Conservation (phyloP, 306 rosid genomes). For the Trichosanthes truncata region DNA sequence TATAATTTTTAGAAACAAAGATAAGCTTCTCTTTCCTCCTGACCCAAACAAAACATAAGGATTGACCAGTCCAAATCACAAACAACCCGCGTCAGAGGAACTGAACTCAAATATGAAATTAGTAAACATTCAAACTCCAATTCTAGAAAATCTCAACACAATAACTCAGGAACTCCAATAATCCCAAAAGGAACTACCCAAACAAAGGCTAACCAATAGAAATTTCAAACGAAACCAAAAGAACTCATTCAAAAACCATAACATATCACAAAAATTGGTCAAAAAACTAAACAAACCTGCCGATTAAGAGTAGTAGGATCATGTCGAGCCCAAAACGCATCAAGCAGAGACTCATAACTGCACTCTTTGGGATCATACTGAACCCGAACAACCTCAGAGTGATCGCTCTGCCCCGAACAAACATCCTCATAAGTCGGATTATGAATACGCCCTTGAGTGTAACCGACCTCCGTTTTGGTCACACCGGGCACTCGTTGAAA, state of each 20-base stretch:
- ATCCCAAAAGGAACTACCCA: neutral
- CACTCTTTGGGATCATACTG: slow-evolving; percentile 72
- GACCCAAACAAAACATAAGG: neutral
- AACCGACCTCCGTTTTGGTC: slow-evolving; percentile 81
- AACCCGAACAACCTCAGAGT: slow-evolving; percentile 76
- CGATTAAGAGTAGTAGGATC: slow-evolving; percentile 91
- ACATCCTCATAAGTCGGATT: slow-evolving; percentile 75
- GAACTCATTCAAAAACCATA: neutral
- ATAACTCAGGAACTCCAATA: neutral
- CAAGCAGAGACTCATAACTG: slow-evolving; percentile 58
- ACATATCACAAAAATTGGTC: neutral
- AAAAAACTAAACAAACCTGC: slow-evolving; percentile 34
- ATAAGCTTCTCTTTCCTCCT: neutral
- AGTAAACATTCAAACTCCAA: neutral
- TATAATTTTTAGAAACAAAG: neutral
- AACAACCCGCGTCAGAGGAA: neutral
- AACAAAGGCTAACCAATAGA: neutral
- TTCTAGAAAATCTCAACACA: neutral
- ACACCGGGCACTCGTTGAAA: slow-evolving; percentile 86
- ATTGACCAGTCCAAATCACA: neutral
- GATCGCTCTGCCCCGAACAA: slow-evolving; percentile 59
- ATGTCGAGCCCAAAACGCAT: slow-evolving; percentile 67
- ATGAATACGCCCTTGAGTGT: slow-evolving; percentile 61
- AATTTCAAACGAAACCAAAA: neutral
- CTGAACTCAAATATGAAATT: neutral